A percentile compares a stretch with the other conserved stretches of the same genome.
Conservation (phyloP, 1,284 basidiomycete species). For the Baeospora myosura region DNA sequence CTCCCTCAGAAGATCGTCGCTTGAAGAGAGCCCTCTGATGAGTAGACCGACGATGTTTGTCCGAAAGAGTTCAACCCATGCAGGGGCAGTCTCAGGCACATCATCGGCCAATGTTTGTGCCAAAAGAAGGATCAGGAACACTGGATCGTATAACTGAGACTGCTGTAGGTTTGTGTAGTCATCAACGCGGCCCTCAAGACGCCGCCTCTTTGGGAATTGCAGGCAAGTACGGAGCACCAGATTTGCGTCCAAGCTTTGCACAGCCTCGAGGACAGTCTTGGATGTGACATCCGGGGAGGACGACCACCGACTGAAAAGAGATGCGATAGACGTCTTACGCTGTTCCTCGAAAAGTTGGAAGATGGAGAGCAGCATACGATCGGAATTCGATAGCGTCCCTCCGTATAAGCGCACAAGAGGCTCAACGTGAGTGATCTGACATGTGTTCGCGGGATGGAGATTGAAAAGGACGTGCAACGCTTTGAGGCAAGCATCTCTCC, state of each 20-base stretch:
- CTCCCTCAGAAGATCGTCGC: slow-evolving; percentile 52
- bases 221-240: slow-evolving; percentile 69
- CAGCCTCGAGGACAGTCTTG: slow-evolving; percentile 49
- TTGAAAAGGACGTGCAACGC: slow-evolving; percentile 64
- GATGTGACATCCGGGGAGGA: slow-evolving; percentile 34
- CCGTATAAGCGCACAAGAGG: slow-evolving; percentile 70
- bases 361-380: slow-evolving; percentile 63
- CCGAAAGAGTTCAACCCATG: slow-evolving; percentile 82
- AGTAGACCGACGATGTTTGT: slow-evolving; percentile 75
- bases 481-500: slow-evolving; percentile 42
- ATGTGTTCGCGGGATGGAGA: slow-evolving; percentile 71
- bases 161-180: slow-evolving; percentile 22
- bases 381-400: slow-evolving; percentile 59
- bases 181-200: slow-evolving; percentile 29
- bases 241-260: slow-evolving; percentile 65
- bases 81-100: slow-evolving; percentile 52
- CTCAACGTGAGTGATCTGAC: slow-evolving; percentile 75
- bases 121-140: slow-evolving; percentile 69
- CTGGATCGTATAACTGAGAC: slow-evolving; percentile 68
- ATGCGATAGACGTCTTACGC: slow-evolving; percentile 56
- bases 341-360: slow-evolving; percentile 75
- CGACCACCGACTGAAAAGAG: slow-evolving; percentile 61
- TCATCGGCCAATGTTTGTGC: slow-evolving; percentile 54
- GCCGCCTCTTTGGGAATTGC: slow-evolving; percentile 60
- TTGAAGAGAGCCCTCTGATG: slow-evolving; percentile 69